phyloP scores from a whole-genome alignment of 768 basidiomycete species.

The Mrakia gelida region DNA sequence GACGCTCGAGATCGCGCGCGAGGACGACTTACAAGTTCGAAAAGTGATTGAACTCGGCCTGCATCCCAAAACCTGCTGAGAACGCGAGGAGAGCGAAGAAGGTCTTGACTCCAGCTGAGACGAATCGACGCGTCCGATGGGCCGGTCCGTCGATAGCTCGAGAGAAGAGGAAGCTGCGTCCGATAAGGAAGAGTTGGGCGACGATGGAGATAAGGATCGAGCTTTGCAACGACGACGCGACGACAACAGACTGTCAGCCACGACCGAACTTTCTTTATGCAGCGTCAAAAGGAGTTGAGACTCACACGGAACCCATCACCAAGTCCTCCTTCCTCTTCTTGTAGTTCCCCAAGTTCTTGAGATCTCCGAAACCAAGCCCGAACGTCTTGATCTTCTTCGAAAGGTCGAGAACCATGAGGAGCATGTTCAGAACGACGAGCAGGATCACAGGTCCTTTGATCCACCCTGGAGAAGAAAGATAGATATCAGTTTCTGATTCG shows the following conservation, averaged over 20 bases:
- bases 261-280: neutral
- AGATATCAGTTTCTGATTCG: too few relatives aligned
- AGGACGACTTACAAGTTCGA: neutral
- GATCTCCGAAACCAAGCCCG: neutral
- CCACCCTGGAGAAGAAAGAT: neutral
- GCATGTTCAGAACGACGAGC: neutral
- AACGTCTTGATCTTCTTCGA: neutral
- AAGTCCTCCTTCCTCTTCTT: neutral
- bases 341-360: neutral
- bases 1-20: too few relatives aligned
- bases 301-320: neutral
- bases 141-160: neutral
- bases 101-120: neutral
- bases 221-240: neutral
- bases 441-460: neutral
- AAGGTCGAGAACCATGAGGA: neutral
- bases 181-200: neutral
- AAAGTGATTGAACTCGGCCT: neutral
- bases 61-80: neutral
- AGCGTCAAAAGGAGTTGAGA: neutral
- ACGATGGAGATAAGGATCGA: neutral
- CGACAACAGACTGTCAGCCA: neutral
- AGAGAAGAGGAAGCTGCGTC: neutral
- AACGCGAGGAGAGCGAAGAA: neutral
- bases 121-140: neutral